Conservation (phyloP, 345 rosid genomes). For the Hypericum perforatum region DNA sequence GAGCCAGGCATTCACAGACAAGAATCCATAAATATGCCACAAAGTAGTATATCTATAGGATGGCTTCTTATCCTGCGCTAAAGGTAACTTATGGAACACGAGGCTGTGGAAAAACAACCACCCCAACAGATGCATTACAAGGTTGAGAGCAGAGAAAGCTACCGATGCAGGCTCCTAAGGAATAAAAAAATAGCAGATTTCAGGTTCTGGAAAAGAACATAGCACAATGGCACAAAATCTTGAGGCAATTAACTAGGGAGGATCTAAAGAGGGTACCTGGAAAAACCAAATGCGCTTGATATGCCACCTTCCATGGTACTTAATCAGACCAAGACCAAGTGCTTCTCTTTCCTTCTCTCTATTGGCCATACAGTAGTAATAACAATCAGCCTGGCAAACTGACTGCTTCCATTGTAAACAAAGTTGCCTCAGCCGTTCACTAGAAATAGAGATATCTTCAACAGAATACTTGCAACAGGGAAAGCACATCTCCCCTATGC, state of each 20-base stretch:
- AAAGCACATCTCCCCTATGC: not conserved
- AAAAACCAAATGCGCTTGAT: constrained; percentile 11
- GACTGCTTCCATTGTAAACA: not conserved
- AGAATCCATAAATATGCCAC: constrained; percentile 59
- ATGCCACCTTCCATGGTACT: constrained; percentile 4
- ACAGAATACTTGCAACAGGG: not conserved
- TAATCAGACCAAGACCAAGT: not conserved
- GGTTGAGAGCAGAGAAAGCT: constrained; percentile 67
- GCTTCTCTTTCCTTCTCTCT: constrained; percentile 1
- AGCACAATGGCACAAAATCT: not conserved
- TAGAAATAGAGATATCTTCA: not conserved
- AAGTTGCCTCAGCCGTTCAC: not conserved
- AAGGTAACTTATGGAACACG: constrained; percentile 59
- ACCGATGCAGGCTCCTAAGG: constrained; percentile 80
- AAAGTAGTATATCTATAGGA: constrained; percentile 66
- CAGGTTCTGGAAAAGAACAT: constrained; percentile 2
- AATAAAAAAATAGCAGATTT: constrained; percentile 4
- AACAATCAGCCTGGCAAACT: not conserved
- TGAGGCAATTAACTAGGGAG: constrained; percentile 1
- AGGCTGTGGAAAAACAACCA: constrained; percentile 89
- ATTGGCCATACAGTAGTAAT: not conserved
- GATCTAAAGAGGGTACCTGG: constrained; percentile 34
- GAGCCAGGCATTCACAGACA: constrained; percentile 80
- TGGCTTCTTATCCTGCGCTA: constrained; percentile 52
- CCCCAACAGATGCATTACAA: constrained; percentile 75